Evolutionary conservation across 257 asterid genomes (phyloP).

Genomic region (Przewalskia tangutica): DNA sequence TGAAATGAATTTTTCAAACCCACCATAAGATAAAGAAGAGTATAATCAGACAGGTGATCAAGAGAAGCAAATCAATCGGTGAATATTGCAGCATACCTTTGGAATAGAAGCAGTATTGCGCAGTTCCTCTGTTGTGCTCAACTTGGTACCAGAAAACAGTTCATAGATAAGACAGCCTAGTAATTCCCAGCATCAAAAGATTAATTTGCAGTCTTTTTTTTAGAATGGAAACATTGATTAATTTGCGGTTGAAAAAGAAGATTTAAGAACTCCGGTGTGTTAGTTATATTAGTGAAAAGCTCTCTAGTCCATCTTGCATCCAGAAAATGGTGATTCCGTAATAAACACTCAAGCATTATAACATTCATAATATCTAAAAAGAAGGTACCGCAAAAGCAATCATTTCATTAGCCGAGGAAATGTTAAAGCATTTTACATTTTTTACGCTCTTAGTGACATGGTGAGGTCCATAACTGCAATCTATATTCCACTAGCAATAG

Average conservation of each 20-base stretch:
- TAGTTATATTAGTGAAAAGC: background rate
- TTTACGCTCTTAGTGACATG: background rate
- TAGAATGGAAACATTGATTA: background rate
- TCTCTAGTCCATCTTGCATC: background rate
- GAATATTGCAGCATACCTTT: constrained; percentile 41
- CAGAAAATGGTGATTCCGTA: background rate
- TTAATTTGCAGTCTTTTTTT: background rate
- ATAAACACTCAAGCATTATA: background rate
- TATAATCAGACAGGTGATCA: background rate
- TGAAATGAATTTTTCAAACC: constrained; percentile 10
- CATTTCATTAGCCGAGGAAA: background rate
- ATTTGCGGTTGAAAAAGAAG: background rate
- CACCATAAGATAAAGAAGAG: background rate
- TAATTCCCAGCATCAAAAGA: constrained; percentile 16
- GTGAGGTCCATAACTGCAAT: background rate
- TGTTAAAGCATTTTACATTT: background rate
- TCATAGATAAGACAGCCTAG: constrained; percentile 95
- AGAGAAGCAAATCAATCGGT: background rate
- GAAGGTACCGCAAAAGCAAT: background rate
- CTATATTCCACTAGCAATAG: background rate
- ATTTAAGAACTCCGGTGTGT: background rate
- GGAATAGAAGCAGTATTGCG: constrained; percentile 76
- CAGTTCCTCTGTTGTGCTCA: constrained; percentile 85
- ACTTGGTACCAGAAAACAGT: constrained; percentile 80
- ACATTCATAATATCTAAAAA: background rate